A percentile compares a stretch with the other conserved stretches of the same genome.
These are phyloP conservation scores for Globisporangium cederbergense DNA, from an alignment of 352 stramenopile genomes.

Conservation along the genomic window DNA sequence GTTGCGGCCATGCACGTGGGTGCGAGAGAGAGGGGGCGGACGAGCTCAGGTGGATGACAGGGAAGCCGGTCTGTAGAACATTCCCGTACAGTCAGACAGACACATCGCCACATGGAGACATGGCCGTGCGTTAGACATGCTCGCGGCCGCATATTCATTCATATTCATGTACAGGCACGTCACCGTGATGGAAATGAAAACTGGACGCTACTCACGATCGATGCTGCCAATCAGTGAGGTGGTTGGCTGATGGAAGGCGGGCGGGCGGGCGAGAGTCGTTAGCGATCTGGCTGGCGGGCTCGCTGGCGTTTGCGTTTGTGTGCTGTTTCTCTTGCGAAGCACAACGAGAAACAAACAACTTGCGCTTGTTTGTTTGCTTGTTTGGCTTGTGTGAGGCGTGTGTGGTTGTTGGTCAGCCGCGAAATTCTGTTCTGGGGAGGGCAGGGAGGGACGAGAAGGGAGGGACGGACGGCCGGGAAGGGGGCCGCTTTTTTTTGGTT, in stretches of 20 bases:
- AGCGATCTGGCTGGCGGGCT: neutral
- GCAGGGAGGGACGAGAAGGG: neutral
- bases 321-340: neutral
- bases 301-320: neutral
- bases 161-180: neutral
- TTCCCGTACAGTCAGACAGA: no score
- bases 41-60: neutral
- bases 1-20: neutral
- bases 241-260: constrained; percentile 4
- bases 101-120: no score
- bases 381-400: neutral
- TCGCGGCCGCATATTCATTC: no score
- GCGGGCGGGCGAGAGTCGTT: neutral
- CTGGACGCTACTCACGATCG: neutral
- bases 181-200: neutral
- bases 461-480: neutral
- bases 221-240: neutral
- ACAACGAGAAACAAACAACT: constrained; percentile 13
- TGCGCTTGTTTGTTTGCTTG: no score
- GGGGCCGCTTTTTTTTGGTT: neutral
- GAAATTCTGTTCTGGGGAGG: constrained; percentile 28
- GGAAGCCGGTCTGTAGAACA: no score
- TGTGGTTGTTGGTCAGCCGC: constrained; percentile 28
- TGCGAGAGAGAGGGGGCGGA: neutral
- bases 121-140: no score